Evolutionary conservation across 306 rosid species (phyloP).

Genomic region (Acacia melanoxylon): DNA sequence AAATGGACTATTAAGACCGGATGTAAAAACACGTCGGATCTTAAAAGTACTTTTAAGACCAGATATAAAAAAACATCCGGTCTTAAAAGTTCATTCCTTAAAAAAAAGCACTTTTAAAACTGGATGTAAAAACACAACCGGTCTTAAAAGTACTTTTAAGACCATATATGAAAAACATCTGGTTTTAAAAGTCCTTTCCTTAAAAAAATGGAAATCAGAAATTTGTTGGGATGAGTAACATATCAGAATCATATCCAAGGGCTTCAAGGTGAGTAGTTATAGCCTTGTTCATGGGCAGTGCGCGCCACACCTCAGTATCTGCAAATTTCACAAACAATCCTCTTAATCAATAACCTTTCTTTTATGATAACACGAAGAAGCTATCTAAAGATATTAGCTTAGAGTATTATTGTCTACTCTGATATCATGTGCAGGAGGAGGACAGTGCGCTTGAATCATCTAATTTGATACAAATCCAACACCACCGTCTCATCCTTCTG

Average conservation of each 20-base stretch:
- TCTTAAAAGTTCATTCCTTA: too few relatives aligned
- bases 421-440: slow-evolving; percentile 71
- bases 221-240: not conserved
- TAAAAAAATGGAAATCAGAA: too few relatives aligned
- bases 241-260: slow-evolving; percentile 70
- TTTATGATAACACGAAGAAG: not conserved
- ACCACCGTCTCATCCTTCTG: slow-evolving; percentile 88
- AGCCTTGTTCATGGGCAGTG: slow-evolving; percentile 99
- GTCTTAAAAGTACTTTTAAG: too few relatives aligned
- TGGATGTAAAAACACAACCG: too few relatives aligned
- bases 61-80: too few relatives aligned
- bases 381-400: not conserved
- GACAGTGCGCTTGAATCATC: slow-evolving; percentile 86
- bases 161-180: too few relatives aligned
- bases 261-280: slow-evolving; percentile 80
- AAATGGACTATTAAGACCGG: too few relatives aligned
- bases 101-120: too few relatives aligned
- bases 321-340: slow-evolving; percentile 29
- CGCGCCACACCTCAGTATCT: slow-evolving; percentile 94
- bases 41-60: too few relatives aligned
- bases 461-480: slow-evolving; percentile 87
- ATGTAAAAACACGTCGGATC: too few relatives aligned
- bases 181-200: too few relatives aligned
- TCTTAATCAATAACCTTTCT: slow-evolving; percentile 5
- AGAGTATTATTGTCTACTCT: slow-evolving; percentile 47